These are phyloP conservation scores for Ambrosiella xylebori DNA, from an alignment of 2,329 filamentous ascomycete species.

Conservation along the genomic window DNA sequence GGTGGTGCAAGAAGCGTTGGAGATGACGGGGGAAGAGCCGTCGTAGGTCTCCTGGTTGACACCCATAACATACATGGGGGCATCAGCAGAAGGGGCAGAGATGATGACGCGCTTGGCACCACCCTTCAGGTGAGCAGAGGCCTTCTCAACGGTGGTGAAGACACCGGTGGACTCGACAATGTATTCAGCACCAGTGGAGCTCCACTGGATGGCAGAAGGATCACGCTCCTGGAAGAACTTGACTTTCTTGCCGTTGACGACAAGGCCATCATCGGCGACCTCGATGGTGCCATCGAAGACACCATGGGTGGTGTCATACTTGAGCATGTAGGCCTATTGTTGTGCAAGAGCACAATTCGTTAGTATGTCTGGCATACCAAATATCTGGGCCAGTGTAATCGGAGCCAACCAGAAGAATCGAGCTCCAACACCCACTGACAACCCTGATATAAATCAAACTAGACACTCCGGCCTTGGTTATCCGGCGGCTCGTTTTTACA, in stretches of 20 bases:
- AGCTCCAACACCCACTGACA: no score
- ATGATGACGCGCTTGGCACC: constrained; percentile 97
- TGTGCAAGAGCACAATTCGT: constrained; percentile 2
- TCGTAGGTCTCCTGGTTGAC: constrained; percentile 95
- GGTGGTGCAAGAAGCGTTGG: constrained; percentile 99
- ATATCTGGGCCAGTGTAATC: no score
- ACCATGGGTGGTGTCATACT: constrained; percentile 97
- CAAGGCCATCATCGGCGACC: constrained; percentile 51
- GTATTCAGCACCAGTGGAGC: constrained; percentile 60
- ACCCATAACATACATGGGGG: constrained; percentile 99
- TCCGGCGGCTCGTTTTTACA: no score
- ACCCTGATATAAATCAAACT: no score
- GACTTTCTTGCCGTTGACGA: constrained; percentile 79
- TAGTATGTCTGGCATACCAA: not conserved
- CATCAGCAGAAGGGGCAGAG: constrained; percentile 83
- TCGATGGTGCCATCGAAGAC: constrained; percentile 84
- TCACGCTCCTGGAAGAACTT: constrained; percentile 17
- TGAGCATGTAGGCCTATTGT: constrained; percentile 89
- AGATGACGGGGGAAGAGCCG: constrained; percentile 79
- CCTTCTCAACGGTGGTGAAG: constrained; percentile 97
- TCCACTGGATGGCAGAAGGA: constrained; percentile 78
- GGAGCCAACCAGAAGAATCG: no score
- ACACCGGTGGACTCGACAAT: constrained; percentile 50
- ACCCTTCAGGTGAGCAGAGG: constrained; percentile 80
- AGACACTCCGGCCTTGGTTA: no score